A percentile compares a stretch with the other conserved stretches of the same genome.
Evolutionary conservation across 2,329 filamentous ascomycete species (phyloP).

Genomic region (Penicillium polonicum): DNA sequence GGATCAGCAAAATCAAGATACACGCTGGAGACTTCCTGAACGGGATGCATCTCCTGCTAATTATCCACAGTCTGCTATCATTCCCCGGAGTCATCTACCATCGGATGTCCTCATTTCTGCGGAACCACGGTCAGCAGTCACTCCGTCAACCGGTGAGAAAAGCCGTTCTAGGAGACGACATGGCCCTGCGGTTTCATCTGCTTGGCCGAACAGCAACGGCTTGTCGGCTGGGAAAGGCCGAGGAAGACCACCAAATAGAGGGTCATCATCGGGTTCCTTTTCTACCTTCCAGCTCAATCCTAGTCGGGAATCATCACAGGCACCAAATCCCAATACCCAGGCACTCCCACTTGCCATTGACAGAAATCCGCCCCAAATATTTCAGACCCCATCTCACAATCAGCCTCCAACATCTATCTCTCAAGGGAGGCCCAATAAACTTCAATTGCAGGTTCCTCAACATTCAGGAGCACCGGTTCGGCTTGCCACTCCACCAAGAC

Average conservation of each 20-base stretch:
- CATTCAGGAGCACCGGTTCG: slow-evolving; percentile 42
- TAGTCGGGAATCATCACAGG: slow-evolving; percentile 48
- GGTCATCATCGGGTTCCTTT: slow-evolving; percentile 63
- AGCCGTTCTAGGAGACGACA: slow-evolving; percentile 57
- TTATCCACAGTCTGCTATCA: slow-evolving; percentile 77
- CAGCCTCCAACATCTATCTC: slow-evolving; percentile 29
- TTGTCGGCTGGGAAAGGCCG: slow-evolving; percentile 68
- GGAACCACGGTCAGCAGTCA: slow-evolving; percentile 71
- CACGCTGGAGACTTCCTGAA: slow-evolving; percentile 52
- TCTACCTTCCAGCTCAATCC: slow-evolving; percentile 67
- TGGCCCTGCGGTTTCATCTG: slow-evolving; percentile 84
- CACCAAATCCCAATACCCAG: slow-evolving; percentile 40
- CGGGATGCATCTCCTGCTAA: slow-evolving; percentile 62
- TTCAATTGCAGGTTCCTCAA: slow-evolving; percentile 46
- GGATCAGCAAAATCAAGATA: slow-evolving; percentile 33
- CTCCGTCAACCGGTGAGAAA: slow-evolving; percentile 55
- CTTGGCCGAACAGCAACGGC: slow-evolving; percentile 70
- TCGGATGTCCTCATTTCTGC: slow-evolving; percentile 42
- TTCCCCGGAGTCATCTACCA: slow-evolving; percentile 51
- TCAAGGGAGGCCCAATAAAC: slow-evolving; percentile 36
- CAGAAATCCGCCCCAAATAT: slow-evolving; percentile 32
- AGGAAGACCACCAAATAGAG: slow-evolving; percentile 75
- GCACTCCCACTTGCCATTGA: slow-evolving; percentile 45
- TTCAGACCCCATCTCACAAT: slow-evolving; percentile 22
- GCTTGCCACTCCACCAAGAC: slow-evolving; percentile 44